phyloP scores from a whole-genome alignment of 2,329 filamentous ascomycete species.

The Tolypocladium album region DNA sequence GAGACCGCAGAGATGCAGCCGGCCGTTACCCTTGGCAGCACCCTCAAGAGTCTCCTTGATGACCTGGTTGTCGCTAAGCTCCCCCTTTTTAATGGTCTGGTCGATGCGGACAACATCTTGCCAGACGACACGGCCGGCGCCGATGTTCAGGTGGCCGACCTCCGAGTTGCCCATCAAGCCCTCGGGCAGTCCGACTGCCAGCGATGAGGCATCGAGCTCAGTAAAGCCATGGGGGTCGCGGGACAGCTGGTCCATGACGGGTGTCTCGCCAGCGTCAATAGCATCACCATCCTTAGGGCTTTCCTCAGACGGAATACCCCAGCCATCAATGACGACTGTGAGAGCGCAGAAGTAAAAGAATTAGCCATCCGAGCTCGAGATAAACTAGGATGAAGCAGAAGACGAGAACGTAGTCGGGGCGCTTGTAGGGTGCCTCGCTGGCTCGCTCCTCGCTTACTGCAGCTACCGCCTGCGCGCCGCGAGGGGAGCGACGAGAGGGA shows the following conservation, averaged over 20 bases:
- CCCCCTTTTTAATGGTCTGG: conserved; percentile 75
- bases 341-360: conserved; percentile 39
- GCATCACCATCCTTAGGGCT: conserved; percentile 88
- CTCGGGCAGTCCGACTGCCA: conserved; percentile 90
- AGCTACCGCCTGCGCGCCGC: conserved; percentile 6
- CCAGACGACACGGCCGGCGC: conserved; percentile 94
- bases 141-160: conserved; percentile 97
- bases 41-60: conserved; percentile 67
- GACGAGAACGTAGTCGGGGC: conserved; percentile 30
- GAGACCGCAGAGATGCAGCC: conserved; percentile 84
- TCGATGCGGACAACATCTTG: conserved; percentile 97
- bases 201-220: conserved; percentile 88
- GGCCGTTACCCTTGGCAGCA: conserved; percentile 80
- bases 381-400: conserved; percentile 43
- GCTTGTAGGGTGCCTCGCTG: conserved; percentile 3
- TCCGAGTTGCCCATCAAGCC: conserved; percentile 99
- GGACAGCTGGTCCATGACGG: conserved; percentile 87
- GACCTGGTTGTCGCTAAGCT: conserved; percentile 65
- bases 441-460: conserved; percentile 4
- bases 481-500: conserved; percentile 7
- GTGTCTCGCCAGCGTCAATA: conserved; percentile 86
- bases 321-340: conserved; percentile 96
- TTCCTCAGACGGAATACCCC: conserved; percentile 74
- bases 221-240: conserved; percentile 76
- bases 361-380: conserved; percentile 49